Base-by-base conservation (phyloP, 805 yeast species). In the Nakazawaea populi region DNA sequence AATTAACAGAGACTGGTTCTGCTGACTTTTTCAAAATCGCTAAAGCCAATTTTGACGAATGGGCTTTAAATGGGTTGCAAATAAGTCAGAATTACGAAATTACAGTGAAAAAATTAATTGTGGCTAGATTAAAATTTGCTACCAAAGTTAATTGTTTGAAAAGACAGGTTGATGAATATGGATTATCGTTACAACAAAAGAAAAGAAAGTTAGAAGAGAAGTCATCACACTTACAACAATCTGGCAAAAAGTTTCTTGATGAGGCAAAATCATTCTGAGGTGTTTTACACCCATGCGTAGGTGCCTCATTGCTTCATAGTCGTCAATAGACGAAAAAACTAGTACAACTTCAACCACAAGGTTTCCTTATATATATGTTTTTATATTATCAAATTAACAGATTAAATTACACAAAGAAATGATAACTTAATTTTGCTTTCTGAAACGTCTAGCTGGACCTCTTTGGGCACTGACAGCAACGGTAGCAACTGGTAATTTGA, bases 391-490 rank as follows among this genome's bases (percentile, higher is more conserved):
- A 27, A 35, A 18, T 35, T 34, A 12, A 18, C 31, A 40, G 9
- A 24, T 40, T 37, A 37, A 37, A 37, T 37, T 40, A 28, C 10
- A 36, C 18, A 44, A 43, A 43, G 29, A 30, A 9, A 14, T n/a
- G 8, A 11, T 10, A 37, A 61, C 66, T 73, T 85, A 86, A 79
- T 77, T 79, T 87, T 95, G 87, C 83, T 86, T 88, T 76, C 89
- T 86, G 86, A 77, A 87, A 82, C 96, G 87, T 85, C 92, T 87
- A 65, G 77, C 82, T 75, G 82, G 77, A 65, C 81, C 82, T 81
- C 95, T 88, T 79, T 87, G 89, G 71, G 94, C 78, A 73, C 96
- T 86, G 69, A 89, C 87, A 66, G 88, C 77, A 72, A 85, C 83
- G 69, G 90, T 90, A 71, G 84, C 83, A 70, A 87, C 75, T 74